Percentiles rank a stretch among this genome's conserved stretches.
Evolutionary conservation across 225 moss, liverwort and hornwort genomes (phyloP).

Genomic region (Antitrichia curtipendula): DNA sequence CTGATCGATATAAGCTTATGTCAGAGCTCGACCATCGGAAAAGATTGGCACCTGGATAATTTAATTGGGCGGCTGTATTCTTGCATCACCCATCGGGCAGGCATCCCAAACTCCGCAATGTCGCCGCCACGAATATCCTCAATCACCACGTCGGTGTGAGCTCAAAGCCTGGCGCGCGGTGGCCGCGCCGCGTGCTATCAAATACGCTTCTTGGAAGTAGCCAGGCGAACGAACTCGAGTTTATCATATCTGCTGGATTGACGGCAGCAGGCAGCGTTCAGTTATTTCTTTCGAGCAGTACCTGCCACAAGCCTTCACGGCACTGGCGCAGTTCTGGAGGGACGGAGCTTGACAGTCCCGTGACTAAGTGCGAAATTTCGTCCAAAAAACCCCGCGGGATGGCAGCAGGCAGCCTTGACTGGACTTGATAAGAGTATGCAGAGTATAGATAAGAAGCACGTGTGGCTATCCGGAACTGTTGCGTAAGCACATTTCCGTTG

Average conservation of each 20-base stretch:
- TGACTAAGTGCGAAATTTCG: neutral
- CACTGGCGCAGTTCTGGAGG: neutral
- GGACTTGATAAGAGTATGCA: too few relatives aligned
- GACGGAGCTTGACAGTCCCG: neutral
- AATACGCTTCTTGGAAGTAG: neutral
- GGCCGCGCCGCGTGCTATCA: neutral
- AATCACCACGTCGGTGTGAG: neutral
- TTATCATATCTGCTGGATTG: too few relatives aligned
- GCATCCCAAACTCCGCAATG: neutral
- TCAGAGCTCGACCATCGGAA: too few relatives aligned
- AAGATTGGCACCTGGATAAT: neutral
- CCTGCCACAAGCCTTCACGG: neutral
- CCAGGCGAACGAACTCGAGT: too few relatives aligned
- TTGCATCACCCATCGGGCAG: neutral
- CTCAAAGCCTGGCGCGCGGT: too few relatives aligned
- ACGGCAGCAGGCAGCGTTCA: neutral
- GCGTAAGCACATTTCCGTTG: neutral
- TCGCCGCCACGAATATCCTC: neutral
- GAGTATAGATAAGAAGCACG: neutral
- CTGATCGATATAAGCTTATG: neutral
- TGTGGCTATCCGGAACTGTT: neutral
- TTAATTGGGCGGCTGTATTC: neutral
- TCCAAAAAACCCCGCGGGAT: neutral
- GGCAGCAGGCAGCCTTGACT: too few relatives aligned
- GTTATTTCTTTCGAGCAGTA: neutral